A percentile compares a stretch with the other conserved stretches of the same genome.
These are phyloP conservation scores for Geotrichum siamense DNA, from an alignment of 1,139 yeast genomes.

Conservation along the genomic window DNA sequence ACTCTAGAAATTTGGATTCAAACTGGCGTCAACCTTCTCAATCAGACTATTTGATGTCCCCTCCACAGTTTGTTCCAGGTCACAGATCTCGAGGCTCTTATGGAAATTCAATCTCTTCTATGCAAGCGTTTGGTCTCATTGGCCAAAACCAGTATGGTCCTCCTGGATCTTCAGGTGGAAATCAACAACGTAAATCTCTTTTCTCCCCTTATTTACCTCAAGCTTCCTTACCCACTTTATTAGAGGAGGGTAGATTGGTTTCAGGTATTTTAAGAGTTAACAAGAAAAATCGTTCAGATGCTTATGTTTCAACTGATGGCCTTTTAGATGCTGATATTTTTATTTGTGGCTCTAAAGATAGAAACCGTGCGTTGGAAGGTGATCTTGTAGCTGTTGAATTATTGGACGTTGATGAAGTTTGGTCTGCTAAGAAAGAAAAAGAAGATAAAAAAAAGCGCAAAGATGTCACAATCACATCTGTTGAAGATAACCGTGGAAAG, in stretches of 20 bases:
- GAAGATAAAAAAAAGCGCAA: slow-evolving; percentile 95
- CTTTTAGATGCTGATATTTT: slow-evolving; percentile 91
- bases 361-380: slow-evolving; percentile 95
- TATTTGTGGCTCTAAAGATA: slow-evolving; percentile 97
- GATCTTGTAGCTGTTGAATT: slow-evolving; percentile 93
- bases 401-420: slow-evolving; percentile 91
- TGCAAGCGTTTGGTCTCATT: slow-evolving; percentile 28
- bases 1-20: slow-evolving; percentile 47
- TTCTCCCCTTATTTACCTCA: slow-evolving; percentile 97
- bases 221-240: slow-evolving; percentile 79
- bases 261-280: slow-evolving; percentile 90
- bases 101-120: slow-evolving; percentile 59
- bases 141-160: slow-evolving; percentile 13
- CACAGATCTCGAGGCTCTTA: slow-evolving; percentile 70
- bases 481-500: slow-evolving; percentile 33
- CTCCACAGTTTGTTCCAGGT: slow-evolving; percentile 62
- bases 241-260: slow-evolving; percentile 84
- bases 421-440: slow-evolving; percentile 94
- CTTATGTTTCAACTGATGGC: slow-evolving; percentile 95
- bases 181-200: slow-evolving; percentile 63
- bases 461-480: slow-evolving; percentile 39
- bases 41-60: slow-evolving; percentile 25
- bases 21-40: slow-evolving; percentile 33
- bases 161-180: slow-evolving; percentile 30
- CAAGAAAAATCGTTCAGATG: slow-evolving; percentile 93